Percentiles rank a stretch among this genome's conserved stretches.
These are phyloP conservation scores for Penicillium odoratum DNA, from an alignment of 495 filamentous ascomycete species.

Conservation along the genomic window DNA sequence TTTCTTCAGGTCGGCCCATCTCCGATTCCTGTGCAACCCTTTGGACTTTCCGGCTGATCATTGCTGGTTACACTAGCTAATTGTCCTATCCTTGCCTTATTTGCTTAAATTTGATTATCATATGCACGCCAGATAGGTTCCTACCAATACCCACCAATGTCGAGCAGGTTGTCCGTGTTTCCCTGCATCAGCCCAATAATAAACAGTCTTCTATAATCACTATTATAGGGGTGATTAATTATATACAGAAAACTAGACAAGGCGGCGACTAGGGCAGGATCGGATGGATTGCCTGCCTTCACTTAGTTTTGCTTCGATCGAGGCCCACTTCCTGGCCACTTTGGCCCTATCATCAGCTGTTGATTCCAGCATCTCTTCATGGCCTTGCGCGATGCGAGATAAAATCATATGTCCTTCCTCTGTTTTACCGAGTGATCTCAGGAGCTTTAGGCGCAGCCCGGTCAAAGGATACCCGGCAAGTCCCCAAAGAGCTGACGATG, in stretches of 20 bases:
- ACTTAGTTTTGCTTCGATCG: slow-evolving; percentile 15
- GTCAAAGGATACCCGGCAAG: slow-evolving; percentile 71
- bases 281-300: background rate
- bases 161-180: background rate
- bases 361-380: slow-evolving; percentile 27
- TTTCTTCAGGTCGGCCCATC: slow-evolving; percentile 1
- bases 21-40: slow-evolving; percentile 1
- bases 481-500: slow-evolving; percentile 50
- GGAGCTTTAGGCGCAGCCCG: slow-evolving; percentile 70
- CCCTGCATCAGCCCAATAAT: background rate
- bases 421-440: slow-evolving; percentile 42
- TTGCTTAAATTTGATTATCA: background rate
- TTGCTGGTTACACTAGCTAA: background rate
- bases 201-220: too few relatives aligned
- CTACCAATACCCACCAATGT: background rate
- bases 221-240: too few relatives aligned
- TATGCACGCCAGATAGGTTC: background rate
- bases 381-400: slow-evolving; percentile 27
- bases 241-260: background rate
- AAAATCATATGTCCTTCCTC: slow-evolving; percentile 18
- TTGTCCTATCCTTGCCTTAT: background rate
- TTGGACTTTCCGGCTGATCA: background rate
- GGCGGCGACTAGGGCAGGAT: background rate
- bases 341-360: slow-evolving; percentile 18
- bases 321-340: slow-evolving; percentile 22